Base-by-base conservation (phyloP, 352 stramenopile genomes). In the Phytophthora chlamydospora region DNA sequence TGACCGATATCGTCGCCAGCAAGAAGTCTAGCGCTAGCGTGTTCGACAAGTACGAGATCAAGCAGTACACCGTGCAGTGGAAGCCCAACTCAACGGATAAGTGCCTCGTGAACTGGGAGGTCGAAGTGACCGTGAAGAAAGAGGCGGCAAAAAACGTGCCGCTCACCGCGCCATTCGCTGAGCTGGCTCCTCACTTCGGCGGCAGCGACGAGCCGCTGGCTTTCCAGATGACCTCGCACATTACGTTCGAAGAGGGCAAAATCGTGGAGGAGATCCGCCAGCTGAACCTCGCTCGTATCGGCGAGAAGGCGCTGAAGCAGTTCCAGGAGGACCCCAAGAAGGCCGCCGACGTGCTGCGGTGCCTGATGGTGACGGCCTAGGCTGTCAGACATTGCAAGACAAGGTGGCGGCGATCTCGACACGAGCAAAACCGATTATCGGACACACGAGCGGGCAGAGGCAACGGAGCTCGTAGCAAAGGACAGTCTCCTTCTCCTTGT, bases 1-100 rank as follows among this genome's bases (percentile, higher is more conserved):
- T 93, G 39, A 50, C 84, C 21, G 59, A 68, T 24, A 91, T 93
- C 50, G 66, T 92, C 9, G 62, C 71, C 10, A 84, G 76, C 72
- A 95, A 95, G 60, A 70, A 71, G 11, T 73, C 78, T 19, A 83
- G 63, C 49, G 61, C 70, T 41, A 71, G 68, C 13, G 83, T 95
- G 21, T 95, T 95, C 53, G 71, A 60, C 21, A 79, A 78, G 61
- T 93, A 89, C 62, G 85, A 93, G 71, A 88, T 95, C 66, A 90
- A 89, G 72, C 80, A 93, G 64, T 91, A 89, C 73, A 71, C 62
- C 24, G 78, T 93, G 24, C 78, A 93, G 67, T 93, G 86, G 86
- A 90, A 91, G 66, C 39, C 73, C 4, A 76, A 72, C 46, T 78
- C 64, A 12, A 81, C 71, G 31, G 78, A 93, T 59, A 92, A 91